phyloP scores from a whole-genome alignment of 805 yeast species.

The Kuraishia ogatae region DNA sequence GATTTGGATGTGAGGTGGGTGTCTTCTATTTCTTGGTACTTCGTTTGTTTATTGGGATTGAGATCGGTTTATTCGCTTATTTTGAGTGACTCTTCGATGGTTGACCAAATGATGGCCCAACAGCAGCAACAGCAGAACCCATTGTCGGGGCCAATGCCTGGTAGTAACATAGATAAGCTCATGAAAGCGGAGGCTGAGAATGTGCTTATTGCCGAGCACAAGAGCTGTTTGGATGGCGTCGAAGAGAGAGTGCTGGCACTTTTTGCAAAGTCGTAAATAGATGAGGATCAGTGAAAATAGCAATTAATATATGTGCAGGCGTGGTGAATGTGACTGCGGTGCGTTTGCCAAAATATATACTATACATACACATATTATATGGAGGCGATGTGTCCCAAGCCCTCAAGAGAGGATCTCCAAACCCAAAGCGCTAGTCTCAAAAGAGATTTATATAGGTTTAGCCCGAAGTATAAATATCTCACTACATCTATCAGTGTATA shows the following conservation, averaged over 20 bases:
- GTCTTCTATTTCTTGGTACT: constrained; percentile 91
- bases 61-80: constrained; percentile 69
- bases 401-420: too few relatives aligned
- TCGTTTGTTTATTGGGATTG: constrained; percentile 78
- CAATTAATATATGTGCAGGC: too few relatives aligned
- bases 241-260: constrained; percentile 42
- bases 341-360: too few relatives aligned
- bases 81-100: constrained; percentile 43
- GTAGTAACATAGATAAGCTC: constrained; percentile 54
- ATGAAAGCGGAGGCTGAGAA: constrained; percentile 69
- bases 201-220: constrained; percentile 47
- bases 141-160: constrained; percentile 33
- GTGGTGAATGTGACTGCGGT: too few relatives aligned
- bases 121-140: constrained; percentile 23
- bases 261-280: constrained; percentile 20
- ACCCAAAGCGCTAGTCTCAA: too few relatives aligned
- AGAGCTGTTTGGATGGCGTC: constrained; percentile 47
- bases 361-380: too few relatives aligned
- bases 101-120: constrained; percentile 33
- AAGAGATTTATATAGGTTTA: too few relatives aligned
- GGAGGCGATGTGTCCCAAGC: too few relatives aligned
- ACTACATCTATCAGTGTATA: too few relatives aligned
- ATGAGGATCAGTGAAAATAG: too few relatives aligned
- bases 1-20: constrained; percentile 91
- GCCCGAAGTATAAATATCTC: too few relatives aligned